phyloP scores from a whole-genome alignment of 768 basidiomycete species.

The Mycena vitilis region DNA sequence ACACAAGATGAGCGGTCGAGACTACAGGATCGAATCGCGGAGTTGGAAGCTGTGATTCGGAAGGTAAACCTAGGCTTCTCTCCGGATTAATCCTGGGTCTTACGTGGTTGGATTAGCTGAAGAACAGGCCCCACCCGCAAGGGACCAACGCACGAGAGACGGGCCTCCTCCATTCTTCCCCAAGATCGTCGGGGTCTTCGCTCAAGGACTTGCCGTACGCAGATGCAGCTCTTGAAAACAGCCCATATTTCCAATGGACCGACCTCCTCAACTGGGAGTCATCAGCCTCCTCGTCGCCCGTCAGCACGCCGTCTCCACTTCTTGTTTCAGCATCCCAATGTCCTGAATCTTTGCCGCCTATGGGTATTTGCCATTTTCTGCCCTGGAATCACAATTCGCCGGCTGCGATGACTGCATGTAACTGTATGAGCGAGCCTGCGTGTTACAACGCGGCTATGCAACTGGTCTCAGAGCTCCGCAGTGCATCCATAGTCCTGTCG shows the following conservation, averaged over 20 bases:
- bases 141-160: conserved; percentile 54
- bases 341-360: conserved; percentile 55
- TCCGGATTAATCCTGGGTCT: conserved; percentile 44
- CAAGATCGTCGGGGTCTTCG: conserved; percentile 13
- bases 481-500: conserved; percentile 65
- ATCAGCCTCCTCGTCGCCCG: conserved; percentile 43
- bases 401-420: conserved; percentile 39
- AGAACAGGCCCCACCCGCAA: conserved; percentile 78
- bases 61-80: conserved; percentile 62
- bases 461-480: conserved; percentile 71
- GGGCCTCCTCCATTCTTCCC: conserved; percentile 42
- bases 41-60: conserved; percentile 87
- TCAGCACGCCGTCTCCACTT: conserved; percentile 51
- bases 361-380: conserved; percentile 42
- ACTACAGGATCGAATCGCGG: conserved; percentile 80
- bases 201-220: conserved; percentile 21
- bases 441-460: conserved; percentile 72
- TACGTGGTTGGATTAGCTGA: conserved; percentile 58
- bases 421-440: conserved; percentile 65
- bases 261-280: conserved; percentile 38
- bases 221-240: not conserved
- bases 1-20: conserved; percentile 72
- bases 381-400: conserved; percentile 37
- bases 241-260: conserved; percentile 26
- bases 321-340: conserved; percentile 43